These are phyloP conservation scores for Seiridium unicorne DNA, from an alignment of 2,329 filamentous ascomycete genomes.

Conservation along the genomic window DNA sequence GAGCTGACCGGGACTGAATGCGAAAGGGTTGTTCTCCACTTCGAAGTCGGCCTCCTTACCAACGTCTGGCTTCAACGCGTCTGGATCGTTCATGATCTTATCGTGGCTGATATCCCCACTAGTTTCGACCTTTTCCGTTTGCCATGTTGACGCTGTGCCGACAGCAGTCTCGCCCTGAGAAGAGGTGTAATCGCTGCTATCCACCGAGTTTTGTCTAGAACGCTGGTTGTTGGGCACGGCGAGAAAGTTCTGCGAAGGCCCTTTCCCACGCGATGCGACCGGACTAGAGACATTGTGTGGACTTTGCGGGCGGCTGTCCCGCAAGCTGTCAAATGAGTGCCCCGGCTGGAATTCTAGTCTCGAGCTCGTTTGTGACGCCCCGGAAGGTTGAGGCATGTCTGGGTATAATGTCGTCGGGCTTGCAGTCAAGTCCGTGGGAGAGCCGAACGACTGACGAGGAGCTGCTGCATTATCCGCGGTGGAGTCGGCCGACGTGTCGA, in stretches of 20 bases:
- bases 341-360: conserved; percentile 48
- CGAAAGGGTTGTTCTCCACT: conserved; percentile 79
- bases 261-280: conserved; percentile 42
- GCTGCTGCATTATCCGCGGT: conserved; percentile 16
- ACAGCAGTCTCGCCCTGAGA: conserved; percentile 65
- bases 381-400: conserved; percentile 8
- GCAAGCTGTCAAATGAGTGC: conserved; percentile 61
- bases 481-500: conserved; percentile 28
- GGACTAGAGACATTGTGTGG: conserved; percentile 70
- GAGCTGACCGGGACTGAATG: conserved; percentile 79
- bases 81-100: conserved; percentile 61
- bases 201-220: conserved; percentile 67
- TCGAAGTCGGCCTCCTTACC: conserved; percentile 75
- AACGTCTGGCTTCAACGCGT: conserved; percentile 72
- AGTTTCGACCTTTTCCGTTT: conserved; percentile 34
- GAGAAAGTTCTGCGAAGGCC: conserved; percentile 55
- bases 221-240: conserved; percentile 62
- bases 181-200: conserved; percentile 60
- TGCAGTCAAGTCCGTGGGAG: conserved; percentile 23
- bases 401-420: conserved; percentile 23
- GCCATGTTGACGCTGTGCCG: conserved; percentile 40
- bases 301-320: conserved; percentile 66
- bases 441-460: conserved; percentile 23
- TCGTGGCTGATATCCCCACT: conserved; percentile 39
- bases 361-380: conserved; percentile 17